phyloP scores from a whole-genome alignment of 139 green algal species.

The Tetradesmus lagerheimii region DNA sequence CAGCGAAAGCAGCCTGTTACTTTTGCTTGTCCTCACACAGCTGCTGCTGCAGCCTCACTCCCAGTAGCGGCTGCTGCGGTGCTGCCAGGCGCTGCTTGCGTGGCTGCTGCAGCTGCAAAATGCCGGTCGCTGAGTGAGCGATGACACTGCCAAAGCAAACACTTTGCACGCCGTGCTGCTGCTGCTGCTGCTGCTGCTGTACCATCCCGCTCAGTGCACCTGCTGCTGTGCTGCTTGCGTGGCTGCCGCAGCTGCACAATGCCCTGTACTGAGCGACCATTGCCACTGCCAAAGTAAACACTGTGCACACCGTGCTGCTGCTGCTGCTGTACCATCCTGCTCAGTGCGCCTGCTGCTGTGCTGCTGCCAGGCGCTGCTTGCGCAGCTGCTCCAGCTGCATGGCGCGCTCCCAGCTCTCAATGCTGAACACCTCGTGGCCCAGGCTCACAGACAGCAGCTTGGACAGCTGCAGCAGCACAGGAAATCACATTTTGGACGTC shows the following conservation, averaged over 20 bases:
- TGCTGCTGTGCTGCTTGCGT: too few relatives aligned
- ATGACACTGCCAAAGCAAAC: too few relatives aligned
- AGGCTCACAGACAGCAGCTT: slow-evolving; percentile 53
- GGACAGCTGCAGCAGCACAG: slow-evolving; percentile 41
- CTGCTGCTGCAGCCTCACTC: neutral
- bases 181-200: too few relatives aligned
- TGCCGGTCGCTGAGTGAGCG: too few relatives aligned
- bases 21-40: too few relatives aligned
- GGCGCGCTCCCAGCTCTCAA: slow-evolving; percentile 34
- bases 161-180: too few relatives aligned
- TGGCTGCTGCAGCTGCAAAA: neutral
- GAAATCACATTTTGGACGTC: neutral
- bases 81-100: neutral
- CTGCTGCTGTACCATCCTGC: neutral
- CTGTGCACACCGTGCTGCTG: neutral
- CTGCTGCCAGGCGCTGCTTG: slow-evolving; percentile 22
- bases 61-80: neutral
- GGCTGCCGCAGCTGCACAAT: neutral
- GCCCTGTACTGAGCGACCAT: too few relatives aligned
- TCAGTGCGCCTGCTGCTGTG: neutral
- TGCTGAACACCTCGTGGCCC: slow-evolving; percentile 11
- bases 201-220: too few relatives aligned
- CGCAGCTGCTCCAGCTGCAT: slow-evolving; percentile 33
- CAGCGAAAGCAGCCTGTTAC: too few relatives aligned
- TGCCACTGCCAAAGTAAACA: too few relatives aligned